A percentile compares a stretch with the other conserved stretches of the same genome.
phyloP scores from a whole-genome alignment of 139 green algal species.

The Parachlorella kessleri region DNA sequence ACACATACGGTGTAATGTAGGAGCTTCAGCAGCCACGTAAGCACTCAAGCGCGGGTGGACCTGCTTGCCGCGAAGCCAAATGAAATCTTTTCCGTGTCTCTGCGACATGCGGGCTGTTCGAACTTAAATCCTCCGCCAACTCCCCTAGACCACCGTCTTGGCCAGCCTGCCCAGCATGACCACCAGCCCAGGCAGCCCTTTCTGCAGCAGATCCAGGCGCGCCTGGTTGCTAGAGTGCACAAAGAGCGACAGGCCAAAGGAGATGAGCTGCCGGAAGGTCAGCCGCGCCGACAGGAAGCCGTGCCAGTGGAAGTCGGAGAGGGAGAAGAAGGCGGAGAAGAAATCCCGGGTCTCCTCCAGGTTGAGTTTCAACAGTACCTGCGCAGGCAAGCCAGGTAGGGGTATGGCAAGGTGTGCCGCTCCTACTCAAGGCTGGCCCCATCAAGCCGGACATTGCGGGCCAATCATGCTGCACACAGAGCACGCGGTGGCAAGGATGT shows the following conservation, averaged over 20 bases:
- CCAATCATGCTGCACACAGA: no score
- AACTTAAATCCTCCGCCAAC: no score
- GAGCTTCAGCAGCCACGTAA: no score
- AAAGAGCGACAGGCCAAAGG: slow-evolving; percentile 91
- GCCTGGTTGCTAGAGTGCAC: slow-evolving; percentile 66
- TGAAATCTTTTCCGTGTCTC: no score
- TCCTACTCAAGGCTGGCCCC: no score
- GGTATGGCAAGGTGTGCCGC: no score
- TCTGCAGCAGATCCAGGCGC: slow-evolving; percentile 70
- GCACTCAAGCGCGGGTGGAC: no score
- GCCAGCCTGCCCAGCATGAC: slow-evolving; percentile 64
- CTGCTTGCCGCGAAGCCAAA: no score
- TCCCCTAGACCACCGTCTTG: neutral
- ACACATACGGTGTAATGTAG: no score
- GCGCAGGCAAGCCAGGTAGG: neutral
- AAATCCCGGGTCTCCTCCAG: slow-evolving; percentile 89
- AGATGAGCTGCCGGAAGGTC: slow-evolving; percentile 79
- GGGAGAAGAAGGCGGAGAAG: slow-evolving; percentile 95
- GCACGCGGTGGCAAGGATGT: no score
- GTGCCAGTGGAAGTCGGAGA: slow-evolving; percentile 91
- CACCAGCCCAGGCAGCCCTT: slow-evolving; percentile 72
- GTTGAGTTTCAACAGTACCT: slow-evolving; percentile 84
- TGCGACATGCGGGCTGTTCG: no score
- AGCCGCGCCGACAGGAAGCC: slow-evolving; percentile 94
- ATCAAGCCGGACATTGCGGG: no score